Evolutionary conservation across 768 basidiomycete species (phyloP), one percentile per base, ranked within the genome.

Genomic region (Cantharellus anzutake): DNA sequence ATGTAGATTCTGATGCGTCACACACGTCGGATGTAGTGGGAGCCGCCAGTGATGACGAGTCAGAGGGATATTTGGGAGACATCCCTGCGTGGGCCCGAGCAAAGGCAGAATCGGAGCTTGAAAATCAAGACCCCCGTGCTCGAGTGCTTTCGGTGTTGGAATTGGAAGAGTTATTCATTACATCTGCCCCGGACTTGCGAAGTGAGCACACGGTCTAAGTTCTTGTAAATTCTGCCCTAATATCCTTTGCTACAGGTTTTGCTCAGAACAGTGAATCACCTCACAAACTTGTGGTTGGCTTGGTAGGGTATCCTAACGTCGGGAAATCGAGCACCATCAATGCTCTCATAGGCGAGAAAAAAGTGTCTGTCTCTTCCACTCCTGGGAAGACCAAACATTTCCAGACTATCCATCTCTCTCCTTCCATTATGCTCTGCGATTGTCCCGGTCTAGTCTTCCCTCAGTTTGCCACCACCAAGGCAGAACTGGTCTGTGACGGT

Each of bases 361-460:
- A 88, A 76, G 96, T 99, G 63, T 96, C 91, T 68, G 96, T 99
- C 37, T 98, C 94, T 3, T 83, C 94, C 0, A 99, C 96, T 0
- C 96, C 96, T 0, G 96, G 96, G 63, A 88, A 98, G 73, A 99
- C 96, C 11, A 99, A 99, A 68, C 94, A 99, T 71, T 97, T 98
- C 73, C 96, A 99, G 71, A 98, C 96, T 0, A 92, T 97, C 65
- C 81, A 90, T 66, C 78, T 99, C n/a, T 92, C 91, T 5, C 80
- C 84, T 16, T 75, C 80, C 2, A 84, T 98, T 48, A 75, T 84
- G 52, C 79, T 99, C 20, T 98, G 93, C 65, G 96, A 99, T 72
- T 99, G 96, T 72, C 96, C 96, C 16, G 96, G 96, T 67, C 74
- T 98, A 41, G 96, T 99, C 42, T 97, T 98, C 68, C 96, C 96